Evolutionary conservation across 345 rosid genomes (phyloP), one percentile per base, ranked within the genome.

Genomic region (Salix koriyanagi): DNA sequence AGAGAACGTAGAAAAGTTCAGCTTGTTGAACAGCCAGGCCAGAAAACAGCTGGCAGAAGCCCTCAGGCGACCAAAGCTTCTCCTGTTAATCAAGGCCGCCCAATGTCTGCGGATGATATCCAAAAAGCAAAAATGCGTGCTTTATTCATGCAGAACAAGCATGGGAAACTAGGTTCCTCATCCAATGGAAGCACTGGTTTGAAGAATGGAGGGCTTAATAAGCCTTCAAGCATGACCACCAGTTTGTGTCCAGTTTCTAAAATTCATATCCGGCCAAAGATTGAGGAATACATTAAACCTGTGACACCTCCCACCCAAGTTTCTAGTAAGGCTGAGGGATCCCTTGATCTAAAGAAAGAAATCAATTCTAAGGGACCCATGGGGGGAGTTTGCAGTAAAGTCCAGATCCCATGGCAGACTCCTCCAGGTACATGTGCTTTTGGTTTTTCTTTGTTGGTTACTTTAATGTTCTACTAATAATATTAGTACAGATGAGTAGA

Each of bases 21-120:
- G 86, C 86, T 94, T 81, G 98, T 94, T 78, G 99, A 96, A 83
- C 98, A 96, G 82, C 99, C 98, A 14, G 97, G 97, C 69, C 98
- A 94, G 83, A 94, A 86, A 83, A 50, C 87, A 75, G 86, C 97
- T 67, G 86, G 92, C 79, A 89, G 90, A 83, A 85, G 88, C 79
- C 84, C 88, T 4, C 99, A 92, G 83, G 81, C 88, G 11, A 81
- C 87, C 48, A 90, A 89, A 84, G 72, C 86, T 68, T 90, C 78
- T 44, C 74, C 93, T 76, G 74, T 83, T 77, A 83, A 82, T 83
- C 91, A 85, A 76, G 86, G 93, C 70, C 98, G 98, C 67, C 99
- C 99, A 25, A 90, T 96, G 94, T 94, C 99, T 74, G 94, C 94
- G 60, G 99, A 96, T 88, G 99, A 96, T 87, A 94, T 94, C 83